Evolutionary conservation across 2,329 filamentous ascomycete species (phyloP).

Genomic region (Metarhizium brunneum): DNA sequence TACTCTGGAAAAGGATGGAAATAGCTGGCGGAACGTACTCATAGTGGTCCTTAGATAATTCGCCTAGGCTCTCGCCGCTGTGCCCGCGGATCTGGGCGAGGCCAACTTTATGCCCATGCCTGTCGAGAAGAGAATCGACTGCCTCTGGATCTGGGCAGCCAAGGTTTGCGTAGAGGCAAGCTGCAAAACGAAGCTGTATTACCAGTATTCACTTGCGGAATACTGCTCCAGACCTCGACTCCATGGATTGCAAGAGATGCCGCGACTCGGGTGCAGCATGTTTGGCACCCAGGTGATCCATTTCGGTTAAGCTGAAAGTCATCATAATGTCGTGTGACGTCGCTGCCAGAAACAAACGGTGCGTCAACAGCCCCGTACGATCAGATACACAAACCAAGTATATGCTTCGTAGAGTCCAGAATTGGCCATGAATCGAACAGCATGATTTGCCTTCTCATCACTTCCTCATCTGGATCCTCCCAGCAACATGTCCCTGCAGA

Average conservation of each 20-base stretch:
- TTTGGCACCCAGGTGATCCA: no score
- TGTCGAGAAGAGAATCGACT: not conserved
- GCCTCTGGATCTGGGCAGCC: not conserved
- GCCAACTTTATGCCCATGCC: not conserved
- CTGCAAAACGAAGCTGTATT: not conserved
- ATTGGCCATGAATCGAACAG: no score
- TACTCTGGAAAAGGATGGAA: no score
- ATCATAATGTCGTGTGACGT: slow-evolving; percentile 1
- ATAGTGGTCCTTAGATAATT: slow-evolving; percentile 18
- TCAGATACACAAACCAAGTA: no score
- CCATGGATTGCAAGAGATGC: no score
- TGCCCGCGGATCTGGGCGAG: not conserved
- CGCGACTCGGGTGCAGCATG: no score
- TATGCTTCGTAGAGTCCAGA: no score
- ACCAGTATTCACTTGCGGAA: not conserved
- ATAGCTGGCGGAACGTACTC: slow-evolving; percentile 10
- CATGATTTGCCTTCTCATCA: not conserved
- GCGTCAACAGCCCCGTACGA: no score
- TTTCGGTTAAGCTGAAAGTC: not conserved
- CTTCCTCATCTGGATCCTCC: slow-evolving; percentile 5
- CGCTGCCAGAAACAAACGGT: no score
- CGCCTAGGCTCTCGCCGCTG: slow-evolving; percentile 8
- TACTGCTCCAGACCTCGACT: not conserved
- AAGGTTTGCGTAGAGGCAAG: not conserved
- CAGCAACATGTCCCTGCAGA: slow-evolving; percentile 37